Base-by-base conservation (phyloP, 2,329 filamentous ascomycete species). In the Bipolaris zeicola region DNA sequence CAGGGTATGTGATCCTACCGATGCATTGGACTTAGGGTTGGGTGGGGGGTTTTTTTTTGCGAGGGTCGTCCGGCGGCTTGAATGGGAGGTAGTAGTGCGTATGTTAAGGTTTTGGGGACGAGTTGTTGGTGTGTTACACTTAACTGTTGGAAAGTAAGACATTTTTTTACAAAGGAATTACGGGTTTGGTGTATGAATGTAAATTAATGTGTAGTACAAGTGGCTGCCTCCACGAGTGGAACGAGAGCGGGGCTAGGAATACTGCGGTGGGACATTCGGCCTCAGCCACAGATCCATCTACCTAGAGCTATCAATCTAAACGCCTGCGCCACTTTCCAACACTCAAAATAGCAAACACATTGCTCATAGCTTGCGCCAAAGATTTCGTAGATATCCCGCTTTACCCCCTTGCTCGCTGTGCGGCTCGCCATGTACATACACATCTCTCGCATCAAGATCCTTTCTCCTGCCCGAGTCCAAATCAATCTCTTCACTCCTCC, bases 401-500 rank as follows among this genome's bases (percentile, higher is more conserved):
- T 64, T 66, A 6, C 38, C 49, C 2, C 44, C 45, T 10, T 41
- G 31, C 28, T 49, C 49, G 5, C 39, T 54, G 14, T 57, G 28
- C 11, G 48, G 38, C 13, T 57, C 57, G 16, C 55, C 58, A 5
- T 59, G 43, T 8, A 55, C 6, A 6, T 42, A 31, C 6, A 62
- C 63, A 20, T 67, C 63, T 45, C 55, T 64, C 11, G 53, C 54
- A 54, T 79, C 76, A 55, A 79, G 42, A 63, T 78, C 69, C 45
- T 66, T 69, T 42, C 77, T 67, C 59, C 69, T 68, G 5, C 77
- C 77, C 13, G 63, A 66, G 56, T 76, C 72, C 16, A 79, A 58
- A 62, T 79, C 76, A 14, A 79, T 72, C 49, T 79, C 76, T 34
- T 74, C 58, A 13, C 67, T 64, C 8, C 67, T 62, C 65, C 67